Base-by-base conservation (phyloP, 2,329 filamentous ascomycete species). In the Botrytis deweyae region DNA sequence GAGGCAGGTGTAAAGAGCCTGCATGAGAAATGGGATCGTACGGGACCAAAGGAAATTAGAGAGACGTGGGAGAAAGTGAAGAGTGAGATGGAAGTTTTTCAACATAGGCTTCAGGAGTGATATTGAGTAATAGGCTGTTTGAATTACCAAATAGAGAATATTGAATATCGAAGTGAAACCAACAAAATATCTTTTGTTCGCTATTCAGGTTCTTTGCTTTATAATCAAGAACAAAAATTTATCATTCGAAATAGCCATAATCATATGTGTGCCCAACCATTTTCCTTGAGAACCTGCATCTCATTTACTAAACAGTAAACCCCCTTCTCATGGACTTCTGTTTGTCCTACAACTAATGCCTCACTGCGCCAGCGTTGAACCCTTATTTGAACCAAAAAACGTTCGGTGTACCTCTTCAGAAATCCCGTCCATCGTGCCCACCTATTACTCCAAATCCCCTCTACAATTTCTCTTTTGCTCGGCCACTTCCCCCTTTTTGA, bases 361-460 rank as follows among this genome's bases (percentile, higher is more conserved):
- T 74, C 74, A 36, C 77, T 73, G 36, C 67, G 74, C 80, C 79
- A 80, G 22, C 75, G 75, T 42, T 78, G 61, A 10, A 78, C 72
- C 73, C 74, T 75, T 44, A 6, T 68, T 70, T 67, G 22, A 68
- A 81, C 71, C 82, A 74, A 68, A 29, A 38, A 59, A 38, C 65
- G 63, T 77, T 76, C 77, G 18, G 67, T 76, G 75, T 73, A 77
- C 69, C 82, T 81, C 49, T 82, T 77, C 61, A 79, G 71, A 46
- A 80, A 81, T 18, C 82, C 82, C 33, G 80, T 78, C 82, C 87
- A 86, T 6, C 89, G 83, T 73, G 81, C 81, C 3, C 88, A 55
- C 22, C 90, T 83, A 80, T 90, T 91, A 74, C 81, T 80, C 90
- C 90, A 93, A 9, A 87, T 78, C 0, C 89, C 90, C 9, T 80